Conservation (phyloP, 163 green algal species). For the Dunaliella salina region DNA sequence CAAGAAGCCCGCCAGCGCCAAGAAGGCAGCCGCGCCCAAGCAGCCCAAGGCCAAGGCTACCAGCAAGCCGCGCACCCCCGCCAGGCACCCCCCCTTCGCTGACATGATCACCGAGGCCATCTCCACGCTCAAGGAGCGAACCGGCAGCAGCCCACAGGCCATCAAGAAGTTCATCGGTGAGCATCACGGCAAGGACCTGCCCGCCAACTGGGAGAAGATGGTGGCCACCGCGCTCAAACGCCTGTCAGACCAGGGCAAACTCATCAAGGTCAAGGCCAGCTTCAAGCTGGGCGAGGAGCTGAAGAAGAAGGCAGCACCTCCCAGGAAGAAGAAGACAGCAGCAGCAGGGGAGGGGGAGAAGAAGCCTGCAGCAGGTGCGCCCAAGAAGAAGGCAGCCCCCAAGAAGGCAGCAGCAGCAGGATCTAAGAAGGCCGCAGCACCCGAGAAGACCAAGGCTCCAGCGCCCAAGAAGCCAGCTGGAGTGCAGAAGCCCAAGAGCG, state of each 20-base stretch:
- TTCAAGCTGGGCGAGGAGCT: slow-evolving; percentile 13
- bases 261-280: slow-evolving; percentile 17
- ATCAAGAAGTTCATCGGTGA: slow-evolving; percentile 32
- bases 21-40: not conserved
- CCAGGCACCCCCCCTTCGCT: not conserved
- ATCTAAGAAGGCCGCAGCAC: not conserved
- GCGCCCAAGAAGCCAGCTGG: slow-evolving; percentile 10
- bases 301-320: not conserved
- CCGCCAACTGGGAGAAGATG: slow-evolving; percentile 26
- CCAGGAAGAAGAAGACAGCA: not conserved
- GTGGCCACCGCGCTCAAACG: slow-evolving; percentile 13
- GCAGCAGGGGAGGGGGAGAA: slow-evolving; percentile 26
- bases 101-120: slow-evolving; percentile 9
- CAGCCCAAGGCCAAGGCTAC: not conserved
- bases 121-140: slow-evolving; percentile 10
- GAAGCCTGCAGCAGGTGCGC: not conserved
- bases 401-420: slow-evolving; percentile 4
- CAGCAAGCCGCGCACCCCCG: not conserved
- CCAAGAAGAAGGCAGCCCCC: not conserved
- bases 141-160: slow-evolving; percentile 19
- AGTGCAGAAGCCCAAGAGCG: slow-evolving; percentile 3
- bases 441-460: slow-evolving; percentile 10
- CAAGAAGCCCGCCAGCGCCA: not conserved
- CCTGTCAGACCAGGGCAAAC: slow-evolving; percentile 25
- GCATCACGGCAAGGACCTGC: slow-evolving; percentile 26